Base-by-base conservation (phyloP, 306 rosid species). In the Malus asiatica region DNA sequence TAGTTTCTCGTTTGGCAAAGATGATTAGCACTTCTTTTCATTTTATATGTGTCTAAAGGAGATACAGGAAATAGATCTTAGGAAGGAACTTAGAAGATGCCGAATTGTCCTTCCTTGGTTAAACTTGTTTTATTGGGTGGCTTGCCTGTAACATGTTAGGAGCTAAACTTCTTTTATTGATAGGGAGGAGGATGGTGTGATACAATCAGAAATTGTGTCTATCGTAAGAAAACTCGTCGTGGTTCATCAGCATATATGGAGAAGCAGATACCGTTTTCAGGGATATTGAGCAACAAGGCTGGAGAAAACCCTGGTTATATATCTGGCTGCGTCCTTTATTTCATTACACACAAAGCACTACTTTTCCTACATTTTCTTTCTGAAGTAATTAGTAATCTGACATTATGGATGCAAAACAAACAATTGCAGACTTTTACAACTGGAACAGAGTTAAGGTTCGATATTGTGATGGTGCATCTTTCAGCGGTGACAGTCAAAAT, bases 141-240 rank as follows among this genome's bases (percentile, higher is more conserved):
- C 42, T 70, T 9, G 1, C 74, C 40, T 16, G 38, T 48, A 18
- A 48, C 27, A 6, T 1, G 38, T 29, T 61, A 5, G 11, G 19
- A 27, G 35, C 35, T 61, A 61, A 7, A 61, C 15, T 35, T 33
- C 35, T 71, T 35, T 59, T 23, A 16, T 15, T 88, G 83, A 78
- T 88, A 95, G 97, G 97, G 99, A 71, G 99, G 99, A 63, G 99
- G 97, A 73, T 95, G 97, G 99, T 95, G 99, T 82, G 85, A 95
- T 66, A 86, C 79, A 68, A 48, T 92, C 66, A 95, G 87, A 84
- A 85, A 81, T 63, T 92, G 99, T 60, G 89, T 90, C 46, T 95
- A 84, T 68, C 97, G 97, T 55, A 95, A 92, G 86, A 92, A 69
- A 75, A 83, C 96, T 8, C 67, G 83, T 25, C 90, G 84, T 16